phyloP scores from a whole-genome alignment of 805 yeast genomes.

The Myxozyma nipponensis region DNA sequence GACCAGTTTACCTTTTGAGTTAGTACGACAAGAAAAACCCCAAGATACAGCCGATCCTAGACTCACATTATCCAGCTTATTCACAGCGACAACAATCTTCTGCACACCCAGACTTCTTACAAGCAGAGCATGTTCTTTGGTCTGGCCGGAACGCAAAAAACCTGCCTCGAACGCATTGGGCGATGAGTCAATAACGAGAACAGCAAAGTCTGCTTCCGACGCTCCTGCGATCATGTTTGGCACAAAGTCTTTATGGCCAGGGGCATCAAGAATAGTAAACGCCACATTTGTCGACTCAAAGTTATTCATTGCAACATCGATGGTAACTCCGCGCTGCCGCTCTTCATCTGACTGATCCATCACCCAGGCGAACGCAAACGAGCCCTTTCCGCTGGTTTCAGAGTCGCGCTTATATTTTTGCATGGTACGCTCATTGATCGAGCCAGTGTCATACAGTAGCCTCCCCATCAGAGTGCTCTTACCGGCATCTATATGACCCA shows the following conservation, averaged over 20 bases:
- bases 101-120: slow-evolving; percentile 66
- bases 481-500: slow-evolving; percentile 82
- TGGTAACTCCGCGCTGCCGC: slow-evolving; percentile 70
- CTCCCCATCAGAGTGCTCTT: slow-evolving; percentile 79
- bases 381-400: slow-evolving; percentile 64
- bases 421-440: slow-evolving; percentile 60
- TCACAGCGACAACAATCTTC: slow-evolving; percentile 56
- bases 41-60: neutral
- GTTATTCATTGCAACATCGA: slow-evolving; percentile 66
- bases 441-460: slow-evolving; percentile 60
- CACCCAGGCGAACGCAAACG: slow-evolving; percentile 82
- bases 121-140: slow-evolving; percentile 70
- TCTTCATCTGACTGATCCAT: slow-evolving; percentile 79
- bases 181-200: slow-evolving; percentile 65
- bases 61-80: slow-evolving; percentile 60
- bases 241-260: slow-evolving; percentile 78
- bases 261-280: slow-evolving; percentile 77
- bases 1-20: slow-evolving; percentile 44
- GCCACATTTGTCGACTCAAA: slow-evolving; percentile 54
- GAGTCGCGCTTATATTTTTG: slow-evolving; percentile 63
- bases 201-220: slow-evolving; percentile 59
- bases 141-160: slow-evolving; percentile 64
- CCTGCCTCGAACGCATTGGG: slow-evolving; percentile 70
- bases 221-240: slow-evolving; percentile 86
- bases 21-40: neutral